Evolutionary conservation across 805 yeast genomes (phyloP).

Genomic region (Candida montana): DNA sequence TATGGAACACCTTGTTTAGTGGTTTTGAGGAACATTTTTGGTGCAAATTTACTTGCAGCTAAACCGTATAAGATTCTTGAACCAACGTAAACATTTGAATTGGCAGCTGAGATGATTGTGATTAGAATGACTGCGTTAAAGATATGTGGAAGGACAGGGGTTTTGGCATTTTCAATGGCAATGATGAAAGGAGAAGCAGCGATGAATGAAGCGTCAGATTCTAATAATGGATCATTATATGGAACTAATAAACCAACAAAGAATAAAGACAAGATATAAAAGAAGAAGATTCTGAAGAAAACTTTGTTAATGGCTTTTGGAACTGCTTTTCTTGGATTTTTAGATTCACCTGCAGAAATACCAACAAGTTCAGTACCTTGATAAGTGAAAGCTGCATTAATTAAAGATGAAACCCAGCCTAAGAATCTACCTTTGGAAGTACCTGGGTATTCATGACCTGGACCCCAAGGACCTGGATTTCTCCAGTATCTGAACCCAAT

Average conservation of each 20-base stretch:
- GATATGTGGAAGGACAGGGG: conserved; percentile 58
- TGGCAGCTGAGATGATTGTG: conserved; percentile 77
- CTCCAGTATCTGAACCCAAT: conserved; percentile 80
- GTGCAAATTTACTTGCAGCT: conserved; percentile 55
- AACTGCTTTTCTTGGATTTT: conserved; percentile 63
- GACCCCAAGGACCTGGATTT: conserved; percentile 73
- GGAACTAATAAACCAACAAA: conserved; percentile 72
- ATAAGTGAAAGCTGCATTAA: conserved; percentile 71
- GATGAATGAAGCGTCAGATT: conserved; percentile 32
- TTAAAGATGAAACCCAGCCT: conserved; percentile 65
- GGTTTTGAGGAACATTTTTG: conserved; percentile 42
- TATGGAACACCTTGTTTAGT: conserved; percentile 59
- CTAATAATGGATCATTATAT: conserved; percentile 51
- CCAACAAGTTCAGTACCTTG: conserved; percentile 79
- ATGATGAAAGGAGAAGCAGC: conserved; percentile 68
- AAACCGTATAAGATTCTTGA: conserved; percentile 62
- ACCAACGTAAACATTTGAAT: conserved; percentile 68
- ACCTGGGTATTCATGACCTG: conserved; percentile 49
- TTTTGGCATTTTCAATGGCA: conserved; percentile 65
- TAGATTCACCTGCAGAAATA: conserved; percentile 69
- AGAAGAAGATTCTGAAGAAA: conserved; percentile 56
- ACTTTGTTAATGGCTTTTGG: conserved; percentile 71
- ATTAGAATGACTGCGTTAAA: conserved; percentile 65
- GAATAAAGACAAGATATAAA: conserved; percentile 59
- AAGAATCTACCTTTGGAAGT: conserved; percentile 52